Evolutionary conservation across 139 green algal genomes (phyloP).

Genomic region (Chlorella ohadii): DNA sequence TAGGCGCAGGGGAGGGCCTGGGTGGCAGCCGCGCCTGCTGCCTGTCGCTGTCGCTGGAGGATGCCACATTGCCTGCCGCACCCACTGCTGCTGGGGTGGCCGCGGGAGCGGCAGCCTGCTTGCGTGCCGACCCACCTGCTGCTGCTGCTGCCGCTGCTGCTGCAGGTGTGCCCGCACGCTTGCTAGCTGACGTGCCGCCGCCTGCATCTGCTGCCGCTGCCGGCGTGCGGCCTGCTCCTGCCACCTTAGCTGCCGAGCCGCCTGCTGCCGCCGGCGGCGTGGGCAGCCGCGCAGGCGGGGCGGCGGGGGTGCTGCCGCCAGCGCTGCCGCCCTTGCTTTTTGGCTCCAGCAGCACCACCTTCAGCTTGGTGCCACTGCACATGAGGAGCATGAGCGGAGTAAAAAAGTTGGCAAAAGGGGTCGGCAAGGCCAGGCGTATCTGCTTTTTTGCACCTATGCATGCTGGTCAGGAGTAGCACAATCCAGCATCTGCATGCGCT

Average conservation of each 20-base stretch:
- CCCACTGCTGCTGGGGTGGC: neutral
- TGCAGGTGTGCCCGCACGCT: neutral
- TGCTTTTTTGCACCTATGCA: too few relatives aligned
- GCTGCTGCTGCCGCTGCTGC: neutral
- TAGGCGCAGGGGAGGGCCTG: too few relatives aligned
- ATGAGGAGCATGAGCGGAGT: neutral
- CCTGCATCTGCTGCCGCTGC: too few relatives aligned
- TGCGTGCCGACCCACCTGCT: neutral
- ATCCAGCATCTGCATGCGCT: too few relatives aligned
- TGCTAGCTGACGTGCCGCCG: neutral
- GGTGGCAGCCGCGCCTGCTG: too few relatives aligned
- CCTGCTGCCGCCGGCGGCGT: neutral
- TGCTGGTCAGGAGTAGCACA: too few relatives aligned
- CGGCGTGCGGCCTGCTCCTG: too few relatives aligned
- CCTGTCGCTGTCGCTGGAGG: too few relatives aligned
- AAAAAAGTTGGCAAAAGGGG: too few relatives aligned
- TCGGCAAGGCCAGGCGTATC: too few relatives aligned
- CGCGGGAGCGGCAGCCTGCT: neutral
- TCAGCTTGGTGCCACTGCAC: constrained; percentile 23
- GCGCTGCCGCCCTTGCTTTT: neutral
- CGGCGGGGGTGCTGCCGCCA: neutral
- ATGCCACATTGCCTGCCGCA: too few relatives aligned
- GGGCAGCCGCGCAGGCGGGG: neutral
- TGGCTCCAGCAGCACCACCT: constrained; percentile 16
- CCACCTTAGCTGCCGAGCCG: neutral